Evolutionary conservation across 257 asterid species (phyloP).

Genomic region (Nicotiana sylvestris): DNA sequence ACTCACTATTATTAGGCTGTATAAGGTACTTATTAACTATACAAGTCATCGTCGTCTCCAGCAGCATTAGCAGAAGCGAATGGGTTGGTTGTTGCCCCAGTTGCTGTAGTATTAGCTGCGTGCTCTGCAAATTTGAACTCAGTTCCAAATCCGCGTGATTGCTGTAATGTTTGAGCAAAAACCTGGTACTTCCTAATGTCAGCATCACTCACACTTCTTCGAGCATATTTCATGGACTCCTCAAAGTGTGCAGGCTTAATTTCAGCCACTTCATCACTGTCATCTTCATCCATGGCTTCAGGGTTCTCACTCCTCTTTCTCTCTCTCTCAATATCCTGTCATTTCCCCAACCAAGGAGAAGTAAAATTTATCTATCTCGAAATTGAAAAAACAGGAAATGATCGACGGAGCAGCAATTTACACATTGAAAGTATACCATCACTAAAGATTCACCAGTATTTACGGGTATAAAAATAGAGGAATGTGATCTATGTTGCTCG

Average conservation of each 20-base stretch:
- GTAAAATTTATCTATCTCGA: not conserved
- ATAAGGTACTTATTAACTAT: slow-evolving; percentile 12
- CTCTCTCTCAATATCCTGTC: slow-evolving; percentile 75
- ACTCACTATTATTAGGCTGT: not conserved
- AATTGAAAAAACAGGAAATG: not conserved
- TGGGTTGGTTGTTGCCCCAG: slow-evolving; percentile 42
- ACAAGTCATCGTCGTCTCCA: slow-evolving; percentile 28
- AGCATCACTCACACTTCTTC: slow-evolving; percentile 81
- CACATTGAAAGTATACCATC: not conserved
- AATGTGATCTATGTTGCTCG: not conserved
- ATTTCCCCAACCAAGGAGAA: not conserved
- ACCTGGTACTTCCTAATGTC: slow-evolving; percentile 75
- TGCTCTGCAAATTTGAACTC: slow-evolving; percentile 60
- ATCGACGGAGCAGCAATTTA: not conserved
- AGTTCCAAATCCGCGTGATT: slow-evolving; percentile 75
- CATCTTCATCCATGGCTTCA: slow-evolving; percentile 84
- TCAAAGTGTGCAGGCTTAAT: slow-evolving; percentile 73
- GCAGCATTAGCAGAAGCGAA: slow-evolving; percentile 36
- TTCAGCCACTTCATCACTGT: slow-evolving; percentile 68
- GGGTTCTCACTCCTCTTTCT: slow-evolving; percentile 55
- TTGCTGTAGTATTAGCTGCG: slow-evolving; percentile 13
- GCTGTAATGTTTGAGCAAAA: slow-evolving; percentile 83
- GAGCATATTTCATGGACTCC: slow-evolving; percentile 82
- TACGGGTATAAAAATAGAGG: not conserved
- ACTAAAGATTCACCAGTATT: not conserved